Evolutionary conservation across 345 rosid species (phyloP).

Genomic region (Capsella bursapastoris): DNA sequence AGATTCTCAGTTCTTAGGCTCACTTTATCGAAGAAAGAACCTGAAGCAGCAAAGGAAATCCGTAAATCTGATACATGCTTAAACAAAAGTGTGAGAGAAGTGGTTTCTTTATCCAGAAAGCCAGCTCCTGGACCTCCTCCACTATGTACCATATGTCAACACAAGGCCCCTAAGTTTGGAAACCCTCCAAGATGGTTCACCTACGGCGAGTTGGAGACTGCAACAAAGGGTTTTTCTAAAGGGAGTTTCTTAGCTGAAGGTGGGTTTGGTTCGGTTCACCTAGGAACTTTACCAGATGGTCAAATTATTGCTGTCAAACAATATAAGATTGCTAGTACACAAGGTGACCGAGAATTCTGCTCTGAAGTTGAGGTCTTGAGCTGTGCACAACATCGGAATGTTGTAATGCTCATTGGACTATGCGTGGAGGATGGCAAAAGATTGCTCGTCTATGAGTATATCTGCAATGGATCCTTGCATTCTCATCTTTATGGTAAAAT

Average conservation of each 20-base stretch:
- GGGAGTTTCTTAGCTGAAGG: slow-evolving; percentile 98
- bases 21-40: slow-evolving; percentile 58
- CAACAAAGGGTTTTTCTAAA: slow-evolving; percentile 82
- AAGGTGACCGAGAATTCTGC: slow-evolving; percentile 95
- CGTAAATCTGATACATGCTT: slow-evolving; percentile 59
- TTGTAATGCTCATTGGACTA: slow-evolving; percentile 87
- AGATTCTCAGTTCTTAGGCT: slow-evolving; percentile 53
- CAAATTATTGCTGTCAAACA: slow-evolving; percentile 96
- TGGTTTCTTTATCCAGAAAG: slow-evolving; percentile 74
- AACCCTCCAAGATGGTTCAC: slow-evolving; percentile 98
- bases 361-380: slow-evolving; percentile 98
- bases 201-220: slow-evolving; percentile 75
- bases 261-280: slow-evolving; percentile 94
- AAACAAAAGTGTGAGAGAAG: slow-evolving; percentile 85
- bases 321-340: slow-evolving; percentile 92
- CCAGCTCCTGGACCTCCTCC: slow-evolving; percentile 93
- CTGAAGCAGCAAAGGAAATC: slow-evolving; percentile 51
- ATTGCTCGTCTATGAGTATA: slow-evolving; percentile 86
- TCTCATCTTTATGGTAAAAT: slow-evolving; percentile 88
- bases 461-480: slow-evolving; percentile 95
- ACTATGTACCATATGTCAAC: slow-evolving; percentile 91
- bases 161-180: slow-evolving; percentile 91
- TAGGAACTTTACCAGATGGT: slow-evolving; percentile 80
- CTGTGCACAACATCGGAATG: slow-evolving; percentile 98
- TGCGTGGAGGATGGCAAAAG: slow-evolving; percentile 92